Evolutionary conservation across 1,284 basidiomycete species (phyloP).

Genomic region (Fomes fomentarius): DNA sequence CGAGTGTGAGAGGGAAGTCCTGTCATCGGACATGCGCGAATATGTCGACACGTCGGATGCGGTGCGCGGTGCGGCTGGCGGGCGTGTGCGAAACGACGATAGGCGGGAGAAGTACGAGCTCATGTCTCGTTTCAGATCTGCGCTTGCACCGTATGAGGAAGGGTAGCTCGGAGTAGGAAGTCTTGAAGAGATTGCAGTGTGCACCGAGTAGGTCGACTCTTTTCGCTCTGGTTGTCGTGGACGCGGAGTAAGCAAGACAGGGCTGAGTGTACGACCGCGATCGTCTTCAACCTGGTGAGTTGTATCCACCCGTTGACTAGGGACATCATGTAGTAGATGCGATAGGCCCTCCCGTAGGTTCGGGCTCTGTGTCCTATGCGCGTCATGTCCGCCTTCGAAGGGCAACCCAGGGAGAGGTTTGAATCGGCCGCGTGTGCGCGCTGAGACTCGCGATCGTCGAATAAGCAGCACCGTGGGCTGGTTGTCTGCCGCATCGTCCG

Average conservation of each 20-base stretch:
- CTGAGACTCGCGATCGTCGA: conserved; percentile 14
- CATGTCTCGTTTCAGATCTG: conserved; percentile 1
- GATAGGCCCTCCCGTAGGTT: neutral
- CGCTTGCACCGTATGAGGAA: neutral
- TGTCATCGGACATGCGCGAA: conserved; percentile 18
- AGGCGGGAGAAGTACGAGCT: conserved; percentile 25
- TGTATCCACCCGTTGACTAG: neutral
- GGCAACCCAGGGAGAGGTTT: conserved; percentile 16
- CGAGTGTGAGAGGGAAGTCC: conserved; percentile 19
- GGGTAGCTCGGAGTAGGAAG: conserved; percentile 28
- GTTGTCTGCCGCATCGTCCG: conserved; percentile 11
- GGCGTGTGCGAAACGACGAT: conserved; percentile 10
- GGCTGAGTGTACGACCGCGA: neutral
- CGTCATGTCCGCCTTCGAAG: neutral
- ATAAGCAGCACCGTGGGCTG: conserved; percentile 28
- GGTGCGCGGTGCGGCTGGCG: conserved; percentile 5
- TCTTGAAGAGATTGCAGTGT: conserved; percentile 11
- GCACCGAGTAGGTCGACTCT: conserved; percentile 8
- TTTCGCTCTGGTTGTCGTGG: conserved; percentile 11
- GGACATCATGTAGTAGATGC: neutral
- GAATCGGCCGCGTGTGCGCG: conserved; percentile 6
- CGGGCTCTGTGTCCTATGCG: neutral
- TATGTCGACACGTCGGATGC: conserved; percentile 15
- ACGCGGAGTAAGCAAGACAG: conserved; percentile 26
- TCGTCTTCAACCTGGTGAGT: too few relatives aligned